These are phyloP conservation scores for Gaeumannomyces sp. DNA, from an alignment of 2,329 filamentous ascomycete genomes.

Conservation along the genomic window DNA sequence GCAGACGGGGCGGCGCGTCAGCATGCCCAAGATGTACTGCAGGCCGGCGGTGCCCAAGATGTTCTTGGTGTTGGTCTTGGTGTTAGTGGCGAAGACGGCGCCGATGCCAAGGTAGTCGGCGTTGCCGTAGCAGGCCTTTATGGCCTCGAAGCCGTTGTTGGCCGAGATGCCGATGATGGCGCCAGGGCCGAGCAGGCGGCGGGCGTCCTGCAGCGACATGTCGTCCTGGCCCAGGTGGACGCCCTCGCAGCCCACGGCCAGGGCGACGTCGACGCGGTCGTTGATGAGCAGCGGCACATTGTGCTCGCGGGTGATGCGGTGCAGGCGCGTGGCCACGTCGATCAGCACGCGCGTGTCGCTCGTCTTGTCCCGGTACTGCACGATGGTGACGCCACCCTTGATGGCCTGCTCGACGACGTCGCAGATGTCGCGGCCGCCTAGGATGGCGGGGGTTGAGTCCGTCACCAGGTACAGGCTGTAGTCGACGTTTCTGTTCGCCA, in stretches of 20 bases:
- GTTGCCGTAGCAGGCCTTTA: constrained; percentile 64
- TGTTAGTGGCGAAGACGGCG: constrained; percentile 79
- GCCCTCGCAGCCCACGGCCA: constrained; percentile 80
- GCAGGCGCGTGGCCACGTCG: constrained; percentile 62
- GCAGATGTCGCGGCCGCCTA: constrained; percentile 64
- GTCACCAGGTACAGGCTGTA: constrained; percentile 88
- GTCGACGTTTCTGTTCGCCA: constrained; percentile 40
- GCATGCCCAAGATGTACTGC: constrained; percentile 55
- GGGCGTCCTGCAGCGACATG: constrained; percentile 59
- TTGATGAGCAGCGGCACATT: constrained; percentile 84
- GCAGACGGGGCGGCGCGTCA: constrained; percentile 40
- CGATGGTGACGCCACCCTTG: constrained; percentile 72
- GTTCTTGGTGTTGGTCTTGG: constrained; percentile 81
- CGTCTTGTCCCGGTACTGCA: constrained; percentile 88
- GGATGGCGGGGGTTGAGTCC: constrained; percentile 80
- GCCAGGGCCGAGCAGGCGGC: constrained; percentile 63
- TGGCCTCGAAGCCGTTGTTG: constrained; percentile 66
- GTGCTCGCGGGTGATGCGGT: constrained; percentile 60
- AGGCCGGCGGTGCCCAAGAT: constrained; percentile 71
- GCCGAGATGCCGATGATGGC: constrained; percentile 87
- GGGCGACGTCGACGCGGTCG: constrained; percentile 83
- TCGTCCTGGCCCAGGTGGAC: constrained; percentile 96
- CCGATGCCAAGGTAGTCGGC: constrained; percentile 90
- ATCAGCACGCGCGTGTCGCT: constrained; percentile 68
- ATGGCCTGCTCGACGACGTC: constrained; percentile 70